Evolutionary conservation across 179 eudicot species (phyloP), one percentile per base, ranked within the genome.

Genomic region (Beta macrorhiza): DNA sequence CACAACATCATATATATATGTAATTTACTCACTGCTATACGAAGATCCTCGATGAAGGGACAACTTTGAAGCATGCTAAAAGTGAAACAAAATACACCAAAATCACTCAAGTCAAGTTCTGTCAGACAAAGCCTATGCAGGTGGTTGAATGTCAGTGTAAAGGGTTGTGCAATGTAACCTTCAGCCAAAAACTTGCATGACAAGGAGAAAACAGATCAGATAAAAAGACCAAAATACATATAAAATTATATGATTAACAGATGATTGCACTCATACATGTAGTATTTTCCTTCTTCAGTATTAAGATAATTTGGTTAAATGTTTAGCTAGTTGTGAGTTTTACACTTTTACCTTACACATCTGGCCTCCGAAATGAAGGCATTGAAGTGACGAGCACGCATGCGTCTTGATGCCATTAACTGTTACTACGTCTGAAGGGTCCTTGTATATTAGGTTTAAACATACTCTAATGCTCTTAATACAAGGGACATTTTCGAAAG

Each of bases 1-100:
- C 42, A 1, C 42, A 2, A 37, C 42, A 37, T 37, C 42, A 37
- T 1, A 37, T 37, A 37, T 37, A 37, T 37, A 37, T 37, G 42
- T 57, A 0, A n/a, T 5, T 7, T 62, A 61, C 79, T 76, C 4
- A 76, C 69, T 8, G 22, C 47, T 14, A 77, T 47, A 16, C 63
- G 45, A 45, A 77, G 80, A 25, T 47, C 1, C 29, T 77, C 71
- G 14, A 64, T 25, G 44, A 15, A 63, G 49, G 44, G 72, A 51
- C 72, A 77, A 56, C 72, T 49, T 64, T 5, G 59, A 47, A 77
- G 2, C 72, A 77, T 8, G 72, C 49, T 61, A 51, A 77, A 0
- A 3, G 20, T 56, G 14, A 67, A 77, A 32, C 29, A 2, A 49
- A 77, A 63, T 19, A 3, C 80, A 25, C 20, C 32, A 67, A 49